These are phyloP conservation scores for Rhizomucor pusillus DNA, from an alignment of 371 early-diverging fungal species.

Conservation along the genomic window DNA sequence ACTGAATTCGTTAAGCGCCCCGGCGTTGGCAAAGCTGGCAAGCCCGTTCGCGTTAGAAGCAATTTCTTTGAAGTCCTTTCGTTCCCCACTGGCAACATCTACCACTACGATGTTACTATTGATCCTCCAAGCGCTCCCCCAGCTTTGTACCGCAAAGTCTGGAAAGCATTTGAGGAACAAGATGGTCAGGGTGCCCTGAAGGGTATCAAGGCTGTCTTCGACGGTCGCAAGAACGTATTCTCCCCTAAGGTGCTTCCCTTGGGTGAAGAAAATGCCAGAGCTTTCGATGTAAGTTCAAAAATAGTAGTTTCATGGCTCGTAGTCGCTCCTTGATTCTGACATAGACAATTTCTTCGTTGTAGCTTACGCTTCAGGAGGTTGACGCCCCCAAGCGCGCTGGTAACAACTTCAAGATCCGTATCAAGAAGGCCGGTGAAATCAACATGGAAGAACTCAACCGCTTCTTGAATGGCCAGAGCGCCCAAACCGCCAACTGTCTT, in stretches of 20 bases:
- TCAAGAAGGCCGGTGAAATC: slow-evolving; percentile 58
- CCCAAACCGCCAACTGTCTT: slow-evolving; percentile 37
- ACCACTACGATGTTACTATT: slow-evolving; percentile 38
- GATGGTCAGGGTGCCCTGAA: slow-evolving; percentile 25
- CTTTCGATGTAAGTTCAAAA: slow-evolving; percentile 38
- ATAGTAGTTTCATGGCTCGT: background rate
- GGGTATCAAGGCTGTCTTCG: slow-evolving; percentile 41
- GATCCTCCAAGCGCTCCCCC: slow-evolving; percentile 41
- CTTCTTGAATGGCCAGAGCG: slow-evolving; percentile 42
- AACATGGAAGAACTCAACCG: slow-evolving; percentile 52
- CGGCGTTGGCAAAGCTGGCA: slow-evolving; percentile 21
- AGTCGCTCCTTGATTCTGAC: background rate
- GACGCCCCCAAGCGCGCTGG: slow-evolving; percentile 22
- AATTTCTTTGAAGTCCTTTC: slow-evolving; percentile 47
- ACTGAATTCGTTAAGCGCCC: slow-evolving; percentile 25
- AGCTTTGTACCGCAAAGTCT: slow-evolving; percentile 44
- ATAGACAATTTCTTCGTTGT: background rate
- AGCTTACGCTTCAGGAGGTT: slow-evolving; percentile 44
- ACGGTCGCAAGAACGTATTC: slow-evolving; percentile 51
- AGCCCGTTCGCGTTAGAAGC: slow-evolving; percentile 20
- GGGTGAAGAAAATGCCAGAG: slow-evolving; percentile 27
- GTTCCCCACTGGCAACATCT: slow-evolving; percentile 38
- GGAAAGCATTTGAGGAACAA: slow-evolving; percentile 38
- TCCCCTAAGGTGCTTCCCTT: slow-evolving; percentile 36
- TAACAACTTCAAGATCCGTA: slow-evolving; percentile 42